A percentile compares a stretch with the other conserved stretches of the same genome.
These are phyloP conservation scores for Lactarius deliciosus DNA, from an alignment of 768 basidiomycete genomes.

Conservation along the genomic window DNA sequence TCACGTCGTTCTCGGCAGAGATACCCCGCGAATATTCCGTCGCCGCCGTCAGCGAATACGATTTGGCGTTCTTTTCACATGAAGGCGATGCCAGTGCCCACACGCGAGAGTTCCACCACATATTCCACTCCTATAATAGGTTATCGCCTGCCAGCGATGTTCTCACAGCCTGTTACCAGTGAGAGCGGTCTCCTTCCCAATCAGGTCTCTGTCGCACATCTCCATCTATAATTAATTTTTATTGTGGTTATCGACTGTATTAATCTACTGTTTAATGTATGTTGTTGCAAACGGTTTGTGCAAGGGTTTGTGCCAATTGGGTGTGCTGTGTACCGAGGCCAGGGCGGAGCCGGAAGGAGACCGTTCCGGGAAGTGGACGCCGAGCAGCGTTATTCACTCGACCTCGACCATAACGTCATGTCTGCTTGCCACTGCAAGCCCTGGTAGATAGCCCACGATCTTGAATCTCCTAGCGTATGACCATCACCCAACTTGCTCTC, in stretches of 20 bases:
- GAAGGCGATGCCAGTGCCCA: background rate
- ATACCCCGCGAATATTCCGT: background rate
- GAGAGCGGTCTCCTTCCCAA: background rate
- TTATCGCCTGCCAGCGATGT: background rate
- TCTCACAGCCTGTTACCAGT: background rate
- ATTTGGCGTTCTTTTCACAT: background rate
- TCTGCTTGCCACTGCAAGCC: background rate
- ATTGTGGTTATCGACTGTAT: background rate
- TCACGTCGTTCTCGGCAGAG: background rate
- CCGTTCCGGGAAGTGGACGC: background rate
- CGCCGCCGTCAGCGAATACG: background rate
- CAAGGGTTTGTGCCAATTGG: too few relatives aligned
- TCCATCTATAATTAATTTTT: background rate
- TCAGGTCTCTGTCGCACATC: background rate
- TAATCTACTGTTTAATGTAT: background rate
- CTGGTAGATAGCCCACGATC: slow-evolving; percentile 4
- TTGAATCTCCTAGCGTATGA: slow-evolving; percentile 1
- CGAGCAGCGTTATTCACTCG: background rate
- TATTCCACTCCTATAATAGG: background rate
- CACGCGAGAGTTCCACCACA: background rate
- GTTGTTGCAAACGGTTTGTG: background rate
- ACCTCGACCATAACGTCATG: slow-evolving; percentile 9
- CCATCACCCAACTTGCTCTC: background rate
- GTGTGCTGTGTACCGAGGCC: background rate
- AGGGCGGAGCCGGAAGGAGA: background rate